Conservation (phyloP, 2,329 filamentous ascomycete genomes). For the Cytospora piceicola region DNA sequence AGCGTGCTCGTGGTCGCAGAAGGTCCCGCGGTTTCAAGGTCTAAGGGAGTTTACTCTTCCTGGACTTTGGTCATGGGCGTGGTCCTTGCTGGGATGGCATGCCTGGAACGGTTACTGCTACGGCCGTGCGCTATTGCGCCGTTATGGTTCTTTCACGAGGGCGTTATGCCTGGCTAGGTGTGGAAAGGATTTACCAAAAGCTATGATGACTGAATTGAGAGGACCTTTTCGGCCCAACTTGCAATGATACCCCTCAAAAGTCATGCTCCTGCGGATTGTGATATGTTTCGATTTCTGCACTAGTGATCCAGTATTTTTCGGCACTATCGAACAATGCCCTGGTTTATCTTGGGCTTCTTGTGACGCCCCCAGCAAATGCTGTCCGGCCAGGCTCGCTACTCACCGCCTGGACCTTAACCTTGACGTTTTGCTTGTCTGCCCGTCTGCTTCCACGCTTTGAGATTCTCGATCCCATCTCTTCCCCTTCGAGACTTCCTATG, state of each 20-base stretch:
- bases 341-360: too few relatives aligned
- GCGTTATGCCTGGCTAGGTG: constrained; percentile 43
- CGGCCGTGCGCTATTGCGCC: constrained; percentile 17
- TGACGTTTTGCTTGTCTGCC: too few relatives aligned
- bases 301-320: not conserved
- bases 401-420: too few relatives aligned
- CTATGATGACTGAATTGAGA: constrained; percentile 34
- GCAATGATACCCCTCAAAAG: not conserved
- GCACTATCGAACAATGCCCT: not conserved
- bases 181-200: constrained; percentile 34
- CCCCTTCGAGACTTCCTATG: too few relatives aligned
- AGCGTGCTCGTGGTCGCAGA: constrained; percentile 98
- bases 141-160: constrained; percentile 36
- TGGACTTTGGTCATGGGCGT: constrained; percentile 23
- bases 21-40: constrained; percentile 99
- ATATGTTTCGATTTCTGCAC: not conserved
- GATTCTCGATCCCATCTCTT: too few relatives aligned
- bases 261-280: not conserved
- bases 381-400: not conserved
- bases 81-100: constrained; percentile 26
- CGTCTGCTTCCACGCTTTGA: not conserved
- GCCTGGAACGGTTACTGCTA: constrained; percentile 23
- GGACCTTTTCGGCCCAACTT: constrained; percentile 2
- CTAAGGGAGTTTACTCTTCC: constrained; percentile 59
- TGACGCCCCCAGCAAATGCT: too few relatives aligned